Base-by-base conservation (phyloP, 305 asterid genomes). In the Solanum hybrid region DNA sequence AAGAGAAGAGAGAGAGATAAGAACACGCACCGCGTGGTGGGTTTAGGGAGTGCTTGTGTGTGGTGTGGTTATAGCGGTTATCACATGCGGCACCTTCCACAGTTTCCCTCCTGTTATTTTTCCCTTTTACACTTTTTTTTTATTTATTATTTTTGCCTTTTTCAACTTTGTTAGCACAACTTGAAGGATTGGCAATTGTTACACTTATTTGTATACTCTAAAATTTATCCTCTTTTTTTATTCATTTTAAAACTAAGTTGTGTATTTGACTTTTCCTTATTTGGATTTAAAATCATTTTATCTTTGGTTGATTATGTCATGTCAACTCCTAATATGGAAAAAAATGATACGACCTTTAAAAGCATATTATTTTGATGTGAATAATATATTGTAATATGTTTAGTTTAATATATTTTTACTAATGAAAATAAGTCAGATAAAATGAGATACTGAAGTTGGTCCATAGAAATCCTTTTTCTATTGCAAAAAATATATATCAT, bases 51-150 rank as follows among this genome's bases (percentile, higher is more conserved):
- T 9, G 69, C 35, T 87, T 87, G 29, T 76, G 26, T 27, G 82
- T 24, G 42, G 86, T 88, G 89, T 29, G 89, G 76, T 88, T 60
- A 75, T 88, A 40, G 89, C 86, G 78, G 82, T 73, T 87, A 37
- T 87, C 89, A 29, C 42, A 40, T 87, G 85, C 42, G 84, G 89
- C 84, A 38, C 36, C 72, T 31, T 87, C 89, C 72, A 72, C 36
- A 26, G 6, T 24, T 86, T 19, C 19, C 17, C 19, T 86, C 6
- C 38, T 69, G 26, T 71, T 64, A 64, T n/a, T 64, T 36, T n/a
- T 4, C 2, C 15, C 15, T 86, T 51, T 24, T 34, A 6, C 7
- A 10, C 71, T 15, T 60, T 31, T 5, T 4, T 5, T 19, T 32
- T 69, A 34, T 22, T 22, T 19, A 2, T 34, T 34, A 2, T 11